Evolutionary conservation across 2,329 filamentous ascomycete species (phyloP).

Genomic region (Colletotrichum karsti): DNA sequence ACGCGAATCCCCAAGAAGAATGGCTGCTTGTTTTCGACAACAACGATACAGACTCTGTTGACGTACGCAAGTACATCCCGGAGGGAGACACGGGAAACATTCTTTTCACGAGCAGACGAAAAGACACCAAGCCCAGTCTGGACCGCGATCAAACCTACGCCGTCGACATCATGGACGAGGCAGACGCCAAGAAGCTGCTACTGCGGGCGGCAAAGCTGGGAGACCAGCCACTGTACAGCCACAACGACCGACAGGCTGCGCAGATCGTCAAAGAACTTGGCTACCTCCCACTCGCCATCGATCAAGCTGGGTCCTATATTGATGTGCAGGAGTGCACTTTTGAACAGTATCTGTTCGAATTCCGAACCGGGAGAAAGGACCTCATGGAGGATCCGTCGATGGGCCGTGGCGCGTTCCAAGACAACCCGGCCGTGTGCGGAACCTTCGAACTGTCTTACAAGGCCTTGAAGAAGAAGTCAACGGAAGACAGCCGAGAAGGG

Average conservation of each 20-base stretch:
- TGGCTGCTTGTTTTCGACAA: constrained; percentile 44
- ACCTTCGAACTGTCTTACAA: constrained; percentile 37
- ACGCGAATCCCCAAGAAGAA: constrained; percentile 22
- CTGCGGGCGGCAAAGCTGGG: background rate
- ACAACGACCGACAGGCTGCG: background rate
- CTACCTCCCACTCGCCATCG: constrained; percentile 38
- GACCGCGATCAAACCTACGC: background rate
- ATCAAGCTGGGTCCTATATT: constrained; percentile 34
- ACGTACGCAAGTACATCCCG: constrained; percentile 31
- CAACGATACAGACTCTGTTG: constrained; percentile 23
- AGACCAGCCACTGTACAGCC: background rate
- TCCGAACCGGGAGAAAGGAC: constrained; percentile 22
- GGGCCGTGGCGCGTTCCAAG: constrained; percentile 16
- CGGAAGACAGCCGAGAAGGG: background rate
- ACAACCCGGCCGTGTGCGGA: constrained; percentile 32
- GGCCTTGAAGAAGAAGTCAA: constrained; percentile 10
- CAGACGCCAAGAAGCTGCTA: background rate
- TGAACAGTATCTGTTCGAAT: constrained; percentile 18
- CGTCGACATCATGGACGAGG: background rate
- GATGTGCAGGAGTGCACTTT: constrained; percentile 20
- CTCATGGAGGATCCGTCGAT: constrained; percentile 10
- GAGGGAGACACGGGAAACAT: constrained; percentile 34
- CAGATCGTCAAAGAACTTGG: constrained; percentile 33
- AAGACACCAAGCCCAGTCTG: background rate
- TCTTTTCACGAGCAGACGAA: constrained; percentile 37